Conservation (phyloP, 2,329 filamentous ascomycete species). For the Raffaelea deltoideospora region DNA sequence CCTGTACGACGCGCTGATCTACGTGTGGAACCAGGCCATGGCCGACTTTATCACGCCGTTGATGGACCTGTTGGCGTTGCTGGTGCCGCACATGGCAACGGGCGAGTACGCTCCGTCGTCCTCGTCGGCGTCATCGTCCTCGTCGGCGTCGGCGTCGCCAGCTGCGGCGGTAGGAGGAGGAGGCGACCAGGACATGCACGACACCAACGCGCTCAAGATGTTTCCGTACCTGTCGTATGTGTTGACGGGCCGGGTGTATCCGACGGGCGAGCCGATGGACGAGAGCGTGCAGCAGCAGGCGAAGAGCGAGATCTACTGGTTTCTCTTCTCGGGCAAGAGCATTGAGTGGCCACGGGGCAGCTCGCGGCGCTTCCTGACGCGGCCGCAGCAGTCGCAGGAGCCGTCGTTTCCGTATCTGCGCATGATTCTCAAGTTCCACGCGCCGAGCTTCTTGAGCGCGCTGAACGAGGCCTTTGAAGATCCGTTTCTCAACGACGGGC, state of each 20-base stretch:
- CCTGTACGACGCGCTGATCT: conserved; percentile 88
- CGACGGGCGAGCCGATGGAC: conserved; percentile 60
- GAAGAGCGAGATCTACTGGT: conserved; percentile 83
- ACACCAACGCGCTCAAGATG: conserved; percentile 69
- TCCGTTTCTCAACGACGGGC: conserved; percentile 71
- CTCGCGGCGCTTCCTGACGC: conserved; percentile 44
- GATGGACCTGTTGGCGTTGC: conserved; percentile 63
- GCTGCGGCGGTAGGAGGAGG: conserved; percentile 20
- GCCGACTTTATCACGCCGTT: conserved; percentile 82
- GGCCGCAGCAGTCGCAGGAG: conserved; percentile 36
- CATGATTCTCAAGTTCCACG: conserved; percentile 74
- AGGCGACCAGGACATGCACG: conserved; percentile 43
- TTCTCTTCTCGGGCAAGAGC: conserved; percentile 75
- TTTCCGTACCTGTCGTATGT: conserved; percentile 91
- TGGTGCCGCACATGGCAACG: conserved; percentile 42
- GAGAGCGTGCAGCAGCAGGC: conserved; percentile 60
- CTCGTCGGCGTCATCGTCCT: too few relatives aligned
- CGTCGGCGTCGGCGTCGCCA: too few relatives aligned
- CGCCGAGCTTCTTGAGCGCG: conserved; percentile 83
- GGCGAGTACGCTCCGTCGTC: conserved; percentile 22
- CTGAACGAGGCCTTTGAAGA: conserved; percentile 97
- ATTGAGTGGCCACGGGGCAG: conserved; percentile 57
- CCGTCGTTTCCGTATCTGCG: conserved; percentile 76
- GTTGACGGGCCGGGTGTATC: conserved; percentile 81
- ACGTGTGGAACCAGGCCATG: conserved; percentile 90